These are phyloP conservation scores for Phytophthora multivora DNA, from an alignment of 352 stramenopile species.

Conservation along the genomic window DNA sequence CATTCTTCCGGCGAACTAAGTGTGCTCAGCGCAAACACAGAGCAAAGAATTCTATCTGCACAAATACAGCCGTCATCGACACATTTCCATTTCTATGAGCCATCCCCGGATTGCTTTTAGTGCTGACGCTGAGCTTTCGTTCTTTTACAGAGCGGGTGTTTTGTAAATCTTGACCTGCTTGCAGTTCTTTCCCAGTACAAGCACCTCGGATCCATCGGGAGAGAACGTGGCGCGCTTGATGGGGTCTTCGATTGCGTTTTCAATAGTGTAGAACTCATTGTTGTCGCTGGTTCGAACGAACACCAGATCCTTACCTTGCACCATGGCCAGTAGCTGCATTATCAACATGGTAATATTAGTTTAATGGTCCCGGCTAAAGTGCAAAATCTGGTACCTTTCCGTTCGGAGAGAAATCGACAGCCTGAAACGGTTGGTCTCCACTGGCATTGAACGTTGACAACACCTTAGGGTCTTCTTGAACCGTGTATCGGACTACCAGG, in stretches of 20 bases:
- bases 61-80: constrained; percentile 27
- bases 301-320: constrained; percentile 55
- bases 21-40: constrained; percentile 1
- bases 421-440: constrained; percentile 57
- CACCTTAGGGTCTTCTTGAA: constrained; percentile 79
- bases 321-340: constrained; percentile 58
- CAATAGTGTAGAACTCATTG: constrained; percentile 53
- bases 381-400: constrained; percentile 53
- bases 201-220: constrained; percentile 59
- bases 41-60: constrained; percentile 8
- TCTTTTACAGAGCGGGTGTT: constrained; percentile 38
- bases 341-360: neutral
- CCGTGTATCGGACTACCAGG: constrained; percentile 82
- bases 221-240: constrained; percentile 73
- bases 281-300: constrained; percentile 63
- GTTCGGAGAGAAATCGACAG: constrained; percentile 66
- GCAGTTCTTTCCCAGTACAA: constrained; percentile 66
- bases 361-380: neutral
- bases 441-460: constrained; percentile 65
- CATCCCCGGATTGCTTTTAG: neutral
- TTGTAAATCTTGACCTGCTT: constrained; percentile 82
- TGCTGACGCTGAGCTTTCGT: neutral
- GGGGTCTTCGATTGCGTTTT: constrained; percentile 61
- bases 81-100: constrained; percentile 16
- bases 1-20: constrained; percentile 46